phyloP scores from a whole-genome alignment of 768 basidiomycete species.

The Tricholoma flavovirens region DNA sequence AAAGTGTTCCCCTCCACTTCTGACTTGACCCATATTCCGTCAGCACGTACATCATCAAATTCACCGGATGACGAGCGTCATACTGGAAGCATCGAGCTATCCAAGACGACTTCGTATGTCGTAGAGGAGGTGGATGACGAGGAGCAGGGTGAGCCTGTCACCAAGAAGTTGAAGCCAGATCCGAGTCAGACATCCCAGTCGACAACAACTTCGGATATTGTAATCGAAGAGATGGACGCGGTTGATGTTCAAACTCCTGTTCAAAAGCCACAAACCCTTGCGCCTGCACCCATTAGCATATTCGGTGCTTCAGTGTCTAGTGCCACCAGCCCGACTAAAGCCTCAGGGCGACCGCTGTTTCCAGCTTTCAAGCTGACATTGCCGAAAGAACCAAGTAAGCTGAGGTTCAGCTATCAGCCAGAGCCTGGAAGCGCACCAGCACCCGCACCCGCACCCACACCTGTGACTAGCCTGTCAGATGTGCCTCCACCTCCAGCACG shows the following conservation, averaged over 20 bases:
- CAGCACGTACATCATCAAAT: not conserved
- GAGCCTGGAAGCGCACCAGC: slow-evolving; percentile 29
- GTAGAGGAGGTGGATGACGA: slow-evolving; percentile 35
- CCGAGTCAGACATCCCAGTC: slow-evolving; percentile 17
- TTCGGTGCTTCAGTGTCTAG: not conserved
- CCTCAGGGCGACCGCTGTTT: slow-evolving; percentile 18
- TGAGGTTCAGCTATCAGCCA: slow-evolving; percentile 65
- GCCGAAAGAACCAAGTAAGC: slow-evolving; percentile 75
- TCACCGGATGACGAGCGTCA: slow-evolving; percentile 12
- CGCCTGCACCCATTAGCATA: not conserved
- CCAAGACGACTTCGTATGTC: slow-evolving; percentile 11
- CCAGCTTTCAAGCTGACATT: slow-evolving; percentile 42
- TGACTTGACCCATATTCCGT: slow-evolving; percentile 6
- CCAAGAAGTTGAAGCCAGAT: slow-evolving; percentile 47
- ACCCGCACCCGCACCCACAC: not conserved
- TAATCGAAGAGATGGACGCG: slow-evolving; percentile 30
- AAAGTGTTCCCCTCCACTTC: slow-evolving; percentile 19
- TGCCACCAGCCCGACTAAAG: slow-evolving; percentile 14
- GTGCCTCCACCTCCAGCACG: not conserved
- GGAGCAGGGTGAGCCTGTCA: slow-evolving; percentile 32
- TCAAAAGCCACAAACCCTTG: slow-evolving; percentile 11
- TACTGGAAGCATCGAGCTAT: not conserved
- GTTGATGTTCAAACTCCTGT: slow-evolving; percentile 16
- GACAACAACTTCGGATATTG: slow-evolving; percentile 14
- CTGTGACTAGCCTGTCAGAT: slow-evolving; percentile 7